Base-by-base conservation (phyloP, 495 filamentous ascomycete species). In the Annulohypoxylon stygium region DNA sequence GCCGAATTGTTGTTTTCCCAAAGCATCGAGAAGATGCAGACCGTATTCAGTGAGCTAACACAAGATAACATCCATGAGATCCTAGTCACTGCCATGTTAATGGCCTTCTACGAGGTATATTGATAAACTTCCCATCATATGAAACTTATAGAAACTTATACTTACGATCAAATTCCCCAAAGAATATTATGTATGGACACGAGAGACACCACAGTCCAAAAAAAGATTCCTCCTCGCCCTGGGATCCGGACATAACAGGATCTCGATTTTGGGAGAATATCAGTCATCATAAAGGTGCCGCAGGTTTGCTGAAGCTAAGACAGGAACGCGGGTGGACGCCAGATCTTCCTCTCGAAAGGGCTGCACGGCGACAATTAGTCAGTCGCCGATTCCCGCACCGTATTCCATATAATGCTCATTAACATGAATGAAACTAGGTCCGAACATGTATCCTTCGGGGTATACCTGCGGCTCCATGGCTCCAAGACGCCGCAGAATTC, bases 91-190 rank as follows among this genome's bases (percentile, higher is more conserved):
- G 76, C 72, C 11, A 74, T 81, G 75, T 61, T 81, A 6, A 69
- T 80, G 73, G 73, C 65, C 9, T 65, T 23, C 26, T 82, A 82
- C 51, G 73, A 81, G 60, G 77, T 78, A 48, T 48, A 71, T 23
- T n/a, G 0, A 9, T 26, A 39, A 18, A 23, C 20, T 4, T 18
- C 11, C 0, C n/a, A 8, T 10, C 14, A n/a, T 26, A 60, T 25
- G 7, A 37, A 16, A 1, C 20, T 67, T 23, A 23, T 23, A 23
- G 20, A 23, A 23, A 23, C 37, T 5, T 26, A 18, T 41, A 43
- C 37, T 60, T 16, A 60, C 20, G 18, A 20, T 10, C 18, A 20
- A 4, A 25, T 16, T 16, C 6, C 30, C 33, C 43, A 37, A 71
- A 72, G 69, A 58, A 67, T 34, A 45, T 72, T n/a, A 61, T 25